Evolutionary conservation across 2,329 filamentous ascomycete species (phyloP), one percentile per base, ranked within the genome.

Genomic region (Alternaria sp.): DNA sequence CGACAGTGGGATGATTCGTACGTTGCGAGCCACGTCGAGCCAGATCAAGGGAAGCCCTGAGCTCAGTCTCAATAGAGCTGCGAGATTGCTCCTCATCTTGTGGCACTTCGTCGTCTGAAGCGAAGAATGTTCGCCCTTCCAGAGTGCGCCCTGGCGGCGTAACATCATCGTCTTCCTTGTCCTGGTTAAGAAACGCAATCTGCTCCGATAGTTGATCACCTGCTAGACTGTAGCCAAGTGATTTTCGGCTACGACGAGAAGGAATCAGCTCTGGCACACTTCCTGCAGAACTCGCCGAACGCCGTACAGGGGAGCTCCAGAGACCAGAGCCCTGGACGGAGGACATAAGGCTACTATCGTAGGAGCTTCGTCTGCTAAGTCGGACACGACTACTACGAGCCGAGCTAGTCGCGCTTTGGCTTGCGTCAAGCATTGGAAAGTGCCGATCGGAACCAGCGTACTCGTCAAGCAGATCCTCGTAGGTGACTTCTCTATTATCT

Each of bases 341-440:
- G 7, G 84, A 85, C 54, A 85, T 76, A 41, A 85, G 80, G 63
- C 86, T 82, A 70, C 84, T 86, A 69, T 87, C 85, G 59, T 86
- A 85, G 5, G 85, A 87, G 70, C 84, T 85, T 65, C 83, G 83
- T 63, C 85, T 85, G 79, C 85, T 86, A 53, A 85, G 82, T 14
- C 82, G 82, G 3, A 83, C 82, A 57, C 80, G 81, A 66, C 83
- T 85, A 68, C 81, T 85, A 27, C 83, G 81, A 27, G 79, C 78
- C 7, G 81, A 80, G 49, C 80, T 79, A 38, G 79, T 78, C 51
- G 78, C 69, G 52, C 79, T 78, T 46, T 70, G 70, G 28, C 60
- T 74, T n/a, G 78, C 74, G 27, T 81, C 74, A 54, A 79, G 78
- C 60, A 83, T 81, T 22, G 81, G 79, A 48, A 81, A 83, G 59